Percentiles rank a stretch among this genome's conserved stretches.
These are phyloP conservation scores for Cyberlindnera euphorbiiphila DNA, from an alignment of 805 yeast species.

Conservation along the genomic window DNA sequence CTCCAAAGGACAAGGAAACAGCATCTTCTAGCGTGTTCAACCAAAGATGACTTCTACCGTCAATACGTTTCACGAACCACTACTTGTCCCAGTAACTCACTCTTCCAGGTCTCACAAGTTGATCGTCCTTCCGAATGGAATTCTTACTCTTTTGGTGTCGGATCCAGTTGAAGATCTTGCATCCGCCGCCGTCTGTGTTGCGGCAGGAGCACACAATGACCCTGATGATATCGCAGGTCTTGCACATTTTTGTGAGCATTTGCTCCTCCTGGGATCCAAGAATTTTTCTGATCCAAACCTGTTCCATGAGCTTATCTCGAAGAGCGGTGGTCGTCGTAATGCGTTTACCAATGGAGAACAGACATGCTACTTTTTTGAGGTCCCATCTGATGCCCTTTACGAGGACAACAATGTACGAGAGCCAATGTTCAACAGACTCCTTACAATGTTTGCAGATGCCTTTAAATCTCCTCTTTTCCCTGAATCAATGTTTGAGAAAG, in stretches of 20 bases:
- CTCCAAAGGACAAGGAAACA: not conserved
- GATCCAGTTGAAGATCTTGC: conserved; percentile 66
- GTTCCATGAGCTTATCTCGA: conserved; percentile 41
- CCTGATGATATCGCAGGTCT: conserved; percentile 69
- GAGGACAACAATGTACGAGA: conserved; percentile 18
- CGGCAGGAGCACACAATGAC: conserved; percentile 78
- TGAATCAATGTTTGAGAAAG: conserved; percentile 39
- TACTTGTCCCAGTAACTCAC: conserved; percentile 34
- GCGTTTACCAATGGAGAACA: conserved; percentile 69
- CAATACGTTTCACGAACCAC: conserved; percentile 18
- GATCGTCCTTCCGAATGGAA: conserved; percentile 61
- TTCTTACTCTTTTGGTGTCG: conserved; percentile 63
- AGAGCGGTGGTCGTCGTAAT: conserved; percentile 55
- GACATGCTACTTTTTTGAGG: conserved; percentile 60
- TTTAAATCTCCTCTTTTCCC: conserved; percentile 51
- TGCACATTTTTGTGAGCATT: conserved; percentile 89
- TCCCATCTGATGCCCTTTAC: conserved; percentile 41
- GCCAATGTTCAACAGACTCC: conserved; percentile 41
- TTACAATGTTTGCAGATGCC: conserved; percentile 48
- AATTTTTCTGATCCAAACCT: conserved; percentile 44
- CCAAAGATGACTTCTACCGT: conserved; percentile 11
- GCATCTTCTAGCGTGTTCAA: too few species aligned
- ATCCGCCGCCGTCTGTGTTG: conserved; percentile 70
- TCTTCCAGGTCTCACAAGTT: conserved; percentile 40
- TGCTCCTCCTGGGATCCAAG: conserved; percentile 55